Base-by-base conservation (phyloP, 2,329 filamentous ascomycete genomes). In the Plenodomus tracheiphilus region DNA sequence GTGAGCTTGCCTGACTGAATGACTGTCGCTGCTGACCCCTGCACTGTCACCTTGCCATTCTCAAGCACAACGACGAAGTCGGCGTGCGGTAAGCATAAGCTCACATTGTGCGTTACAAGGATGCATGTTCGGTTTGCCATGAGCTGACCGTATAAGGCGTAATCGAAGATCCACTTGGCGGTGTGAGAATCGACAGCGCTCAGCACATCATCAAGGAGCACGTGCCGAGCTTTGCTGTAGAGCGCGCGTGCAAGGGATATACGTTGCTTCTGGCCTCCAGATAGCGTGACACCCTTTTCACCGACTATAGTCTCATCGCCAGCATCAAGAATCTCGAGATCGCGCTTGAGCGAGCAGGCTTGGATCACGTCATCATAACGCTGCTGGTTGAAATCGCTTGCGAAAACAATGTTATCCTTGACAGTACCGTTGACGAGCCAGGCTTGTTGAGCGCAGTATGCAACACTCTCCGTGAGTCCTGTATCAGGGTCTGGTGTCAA, bases 151-250 rank as follows among this genome's bases (percentile, higher is more conserved):
- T 86, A 86, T 56, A 99, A 86, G 51, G 92, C 96, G 72, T 96
- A 88, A 68, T 88, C 88, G 75, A 97, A 97, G 59, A 99, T 97
- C 87, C 95, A 97, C 71, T 97, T 95, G 2, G 92, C 92, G 0
- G 94, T 97, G 64, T 99, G 94, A 3, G 94, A 95, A 71, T 99
- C 94, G 28, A 99, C 94, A 21, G 94, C 94, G 67, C 92, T 97
- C 37, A 99, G 81, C 56, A 95, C 96, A 71, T 99, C 94, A 66
- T 99, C 94, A 41, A 99, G 81, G 10, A 99, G 81, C 15, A 99
- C 76, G 71, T 97, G 93, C 44, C 87, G 87, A 5, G 92, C 95
- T 72, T 91, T 93, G 58, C 91, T 96, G 74, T 99, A 99, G n/a
- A 99, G 81, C 1, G 94, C 94, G 59, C 94, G 86, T n/a, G 94